Conservation (phyloP, 805 yeast species). For the Cyberlindnera amylophila region DNA sequence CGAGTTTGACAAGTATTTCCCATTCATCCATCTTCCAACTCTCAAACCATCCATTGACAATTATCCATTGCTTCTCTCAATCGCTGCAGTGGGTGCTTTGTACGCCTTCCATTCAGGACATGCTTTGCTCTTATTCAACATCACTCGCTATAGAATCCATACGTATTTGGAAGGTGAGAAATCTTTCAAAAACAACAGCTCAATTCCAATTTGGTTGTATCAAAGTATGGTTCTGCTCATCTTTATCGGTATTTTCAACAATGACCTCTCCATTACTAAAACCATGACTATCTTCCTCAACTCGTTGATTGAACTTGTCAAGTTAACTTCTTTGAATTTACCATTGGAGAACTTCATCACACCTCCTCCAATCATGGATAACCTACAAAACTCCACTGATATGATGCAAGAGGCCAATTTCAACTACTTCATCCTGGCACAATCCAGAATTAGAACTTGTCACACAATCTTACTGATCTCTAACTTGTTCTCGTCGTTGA, state of each 20-base stretch:
- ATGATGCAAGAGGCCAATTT: slow-evolving; percentile 32
- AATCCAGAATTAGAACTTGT: slow-evolving; percentile 73
- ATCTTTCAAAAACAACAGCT: slow-evolving; percentile 36
- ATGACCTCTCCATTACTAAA: slow-evolving; percentile 60
- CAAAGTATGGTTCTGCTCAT: slow-evolving; percentile 81
- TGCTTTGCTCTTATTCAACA: slow-evolving; percentile 65
- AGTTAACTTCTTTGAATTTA: slow-evolving; percentile 62
- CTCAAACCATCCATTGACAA: slow-evolving; percentile 47
- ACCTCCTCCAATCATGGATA: slow-evolving; percentile 38
- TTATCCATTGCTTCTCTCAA: slow-evolving; percentile 68
- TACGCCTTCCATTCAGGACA: slow-evolving; percentile 77
- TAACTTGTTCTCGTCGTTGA: slow-evolving; percentile 48
- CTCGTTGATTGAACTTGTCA: slow-evolving; percentile 75
- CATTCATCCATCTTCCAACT: slow-evolving; percentile 75
- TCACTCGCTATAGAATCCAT: slow-evolving; percentile 64
- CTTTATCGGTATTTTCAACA: slow-evolving; percentile 78
- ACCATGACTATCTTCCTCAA: slow-evolving; percentile 77
- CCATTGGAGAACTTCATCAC: slow-evolving; percentile 47
- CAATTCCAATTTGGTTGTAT: slow-evolving; percentile 81
- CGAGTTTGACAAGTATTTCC: slow-evolving; percentile 79
- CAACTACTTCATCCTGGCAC: slow-evolving; percentile 59
- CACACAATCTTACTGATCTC: slow-evolving; percentile 61
- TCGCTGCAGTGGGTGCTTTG: slow-evolving; percentile 87
- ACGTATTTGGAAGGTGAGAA: slow-evolving; percentile 50
- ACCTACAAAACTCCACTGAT: slow-evolving; percentile 27